Base-by-base conservation (phyloP, 163 green algal genomes). In the Volvox carteri region DNA sequence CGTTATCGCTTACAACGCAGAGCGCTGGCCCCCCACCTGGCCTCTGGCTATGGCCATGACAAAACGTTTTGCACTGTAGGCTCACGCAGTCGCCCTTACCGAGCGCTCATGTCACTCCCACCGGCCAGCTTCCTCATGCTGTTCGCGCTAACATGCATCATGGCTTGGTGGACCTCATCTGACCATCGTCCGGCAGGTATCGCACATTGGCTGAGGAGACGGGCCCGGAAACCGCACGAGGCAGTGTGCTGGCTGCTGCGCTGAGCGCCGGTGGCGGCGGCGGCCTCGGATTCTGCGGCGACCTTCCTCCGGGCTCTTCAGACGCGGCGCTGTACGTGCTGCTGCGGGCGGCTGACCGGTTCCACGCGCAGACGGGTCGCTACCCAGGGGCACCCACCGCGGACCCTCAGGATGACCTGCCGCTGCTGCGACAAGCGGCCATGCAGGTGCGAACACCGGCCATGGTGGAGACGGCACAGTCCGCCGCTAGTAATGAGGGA, bases 321-420 rank as follows among this genome's bases (percentile, higher is more conserved):
- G 80, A 78, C 33, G 95, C 94, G 0, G 84, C 88, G 44, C 90
- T 98, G 42, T 97, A 97, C 60, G 79, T 99, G 72, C 93, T 98
- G 90, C 91, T 99, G 83, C 92, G 94, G 0, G 95, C 95, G 0
- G 93, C 86, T 12, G 97, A 99, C 91, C 84, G 92, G 8, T 98
- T 98, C 86, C 72, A 93, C 23, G 78, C 74, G 18, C 80, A 78
- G 62, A 78, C 62, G 44, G 80, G 80, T 16, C 62, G 94, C 65
- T 97, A 94, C 73, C 96, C 96, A 37, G 96, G 96, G 11, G 80
- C 67, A 0, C 46, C 77, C 76, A 87, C 81, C 72, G 39, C 94
- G 12, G 96, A 97, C 48, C 65, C 65, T 8, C 18, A 30, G 62
- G 94, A 96, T 46, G 96, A 98, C 83, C 81, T 95, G 25, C 90